Evolutionary conservation across 208 protist genomes (phyloP).

Genomic region (Porcisia hertigi): DNA sequence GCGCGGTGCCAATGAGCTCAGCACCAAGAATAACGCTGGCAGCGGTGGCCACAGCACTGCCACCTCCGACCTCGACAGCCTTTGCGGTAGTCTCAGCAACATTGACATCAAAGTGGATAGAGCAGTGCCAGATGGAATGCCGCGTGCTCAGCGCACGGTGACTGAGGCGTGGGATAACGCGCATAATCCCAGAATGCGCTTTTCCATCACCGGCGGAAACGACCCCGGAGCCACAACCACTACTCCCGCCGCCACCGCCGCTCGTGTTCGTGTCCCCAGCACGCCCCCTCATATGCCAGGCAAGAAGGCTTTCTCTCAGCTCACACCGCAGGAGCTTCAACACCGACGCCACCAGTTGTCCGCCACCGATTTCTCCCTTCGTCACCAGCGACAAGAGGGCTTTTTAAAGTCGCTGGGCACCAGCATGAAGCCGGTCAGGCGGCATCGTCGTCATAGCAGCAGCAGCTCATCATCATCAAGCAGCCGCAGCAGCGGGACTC

Average conservation of each 20-base stretch:
- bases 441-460: slow-evolving; percentile 22
- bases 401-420: slow-evolving; percentile 29
- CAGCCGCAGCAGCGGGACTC: slow-evolving; percentile 5
- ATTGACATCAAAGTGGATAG: not conserved
- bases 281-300: not conserved
- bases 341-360: slow-evolving; percentile 19
- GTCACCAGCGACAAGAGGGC: slow-evolving; percentile 24
- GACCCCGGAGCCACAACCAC: not conserved
- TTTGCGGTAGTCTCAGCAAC: not conserved
- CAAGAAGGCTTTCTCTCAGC: not conserved
- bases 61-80: not conserved
- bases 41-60: not conserved
- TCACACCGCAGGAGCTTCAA: slow-evolving; percentile 17
- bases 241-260: not conserved
- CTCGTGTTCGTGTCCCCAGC: not conserved
- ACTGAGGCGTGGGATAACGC: not conserved
- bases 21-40: not conserved
- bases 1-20: not conserved
- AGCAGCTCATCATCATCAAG: slow-evolving; percentile 3
- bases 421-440: slow-evolving; percentile 21
- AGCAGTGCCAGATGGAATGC: not conserved
- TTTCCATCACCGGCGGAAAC: not conserved
- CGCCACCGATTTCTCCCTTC: slow-evolving; percentile 20
- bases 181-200: not conserved
- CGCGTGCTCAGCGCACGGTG: not conserved